These are phyloP conservation scores for Chlamydomonas asymmetrica DNA, from an alignment of 139 green algal species.

Conservation along the genomic window DNA sequence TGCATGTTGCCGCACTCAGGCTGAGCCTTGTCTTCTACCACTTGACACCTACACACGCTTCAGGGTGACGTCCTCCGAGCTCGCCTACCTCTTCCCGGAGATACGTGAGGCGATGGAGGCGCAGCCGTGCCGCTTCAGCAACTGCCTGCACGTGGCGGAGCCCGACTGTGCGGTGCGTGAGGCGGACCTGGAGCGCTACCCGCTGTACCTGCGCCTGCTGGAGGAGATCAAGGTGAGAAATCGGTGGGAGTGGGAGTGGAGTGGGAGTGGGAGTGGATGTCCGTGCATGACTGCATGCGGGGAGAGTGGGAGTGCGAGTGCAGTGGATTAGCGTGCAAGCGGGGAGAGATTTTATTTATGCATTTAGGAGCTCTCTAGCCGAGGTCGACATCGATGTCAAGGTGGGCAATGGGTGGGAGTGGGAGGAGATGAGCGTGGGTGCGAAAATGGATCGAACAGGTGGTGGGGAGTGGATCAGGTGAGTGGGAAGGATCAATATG, in stretches of 20 bases:
- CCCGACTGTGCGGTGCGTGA: constrained; percentile 78
- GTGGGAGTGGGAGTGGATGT: neutral
- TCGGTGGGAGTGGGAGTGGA: constrained; percentile 1
- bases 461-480: too few relatives aligned
- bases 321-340: neutral
- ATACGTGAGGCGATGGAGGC: constrained; percentile 29
- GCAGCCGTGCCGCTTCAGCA: constrained; percentile 71
- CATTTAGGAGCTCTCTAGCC: neutral
- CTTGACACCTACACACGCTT: too few relatives aligned
- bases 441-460: too few relatives aligned
- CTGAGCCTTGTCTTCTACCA: too few relatives aligned
- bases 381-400: neutral
- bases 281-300: neutral
- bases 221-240: constrained; percentile 59
- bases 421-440: neutral
- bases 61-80: constrained; percentile 28
- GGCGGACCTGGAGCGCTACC: constrained; percentile 65
- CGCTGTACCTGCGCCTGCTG: constrained; percentile 75
- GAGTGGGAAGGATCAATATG: too few relatives aligned
- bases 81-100: constrained; percentile 68
- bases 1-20: too few relatives aligned
- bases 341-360: neutral
- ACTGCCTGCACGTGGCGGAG: constrained; percentile 90
- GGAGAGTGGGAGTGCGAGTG: neutral
- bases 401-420: neutral